Evolutionary conservation across 2,329 filamentous ascomycete genomes (phyloP).

Genomic region (Chaetomiaceae sp.): DNA sequence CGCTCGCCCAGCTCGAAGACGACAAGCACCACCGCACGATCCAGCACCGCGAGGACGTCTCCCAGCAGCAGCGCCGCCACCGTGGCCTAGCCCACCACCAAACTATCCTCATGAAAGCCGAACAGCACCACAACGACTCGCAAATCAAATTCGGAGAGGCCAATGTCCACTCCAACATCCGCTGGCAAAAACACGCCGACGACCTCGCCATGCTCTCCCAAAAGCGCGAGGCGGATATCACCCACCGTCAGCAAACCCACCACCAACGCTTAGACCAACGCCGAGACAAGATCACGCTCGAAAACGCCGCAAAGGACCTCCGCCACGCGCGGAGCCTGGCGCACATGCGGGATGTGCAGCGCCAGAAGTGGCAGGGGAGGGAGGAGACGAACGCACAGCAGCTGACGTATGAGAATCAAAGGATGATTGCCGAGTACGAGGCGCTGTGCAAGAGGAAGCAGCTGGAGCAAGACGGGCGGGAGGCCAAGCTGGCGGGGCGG

Average conservation of each 20-base stretch:
- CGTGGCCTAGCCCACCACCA: slow-evolving; percentile 21
- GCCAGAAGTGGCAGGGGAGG: slow-evolving; percentile 6
- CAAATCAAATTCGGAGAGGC: slow-evolving; percentile 18
- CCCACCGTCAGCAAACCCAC: slow-evolving; percentile 11
- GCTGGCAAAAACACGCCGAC: slow-evolving; percentile 22
- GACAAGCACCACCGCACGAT: slow-evolving; percentile 14
- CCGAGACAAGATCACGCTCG: slow-evolving; percentile 1
- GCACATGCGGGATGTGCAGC: slow-evolving; percentile 15
- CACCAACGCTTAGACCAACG: slow-evolving; percentile 11
- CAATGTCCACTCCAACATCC: slow-evolving; percentile 12
- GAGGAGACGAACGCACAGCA: slow-evolving; percentile 14
- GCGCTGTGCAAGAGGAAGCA: neutral
- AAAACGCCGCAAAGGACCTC: neutral
- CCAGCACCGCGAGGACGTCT: slow-evolving; percentile 18
- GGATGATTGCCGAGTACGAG: slow-evolving; percentile 12
- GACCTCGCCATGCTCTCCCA: slow-evolving; percentile 17
- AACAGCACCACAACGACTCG: slow-evolving; percentile 17
- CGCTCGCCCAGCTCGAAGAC: slow-evolving; percentile 15
- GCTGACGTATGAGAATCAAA: slow-evolving; percentile 13
- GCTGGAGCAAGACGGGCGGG: slow-evolving; percentile 13
- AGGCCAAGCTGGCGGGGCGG: neutral
- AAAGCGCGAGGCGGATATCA: slow-evolving; percentile 11
- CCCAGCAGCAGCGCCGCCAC: slow-evolving; percentile 18
- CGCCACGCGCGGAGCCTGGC: slow-evolving; percentile 16
- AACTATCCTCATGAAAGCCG: slow-evolving; percentile 11